A percentile compares a stretch with the other conserved stretches of the same genome.
phyloP scores from a whole-genome alignment of 305 asterid genomes.

The Andrographis paniculata region DNA sequence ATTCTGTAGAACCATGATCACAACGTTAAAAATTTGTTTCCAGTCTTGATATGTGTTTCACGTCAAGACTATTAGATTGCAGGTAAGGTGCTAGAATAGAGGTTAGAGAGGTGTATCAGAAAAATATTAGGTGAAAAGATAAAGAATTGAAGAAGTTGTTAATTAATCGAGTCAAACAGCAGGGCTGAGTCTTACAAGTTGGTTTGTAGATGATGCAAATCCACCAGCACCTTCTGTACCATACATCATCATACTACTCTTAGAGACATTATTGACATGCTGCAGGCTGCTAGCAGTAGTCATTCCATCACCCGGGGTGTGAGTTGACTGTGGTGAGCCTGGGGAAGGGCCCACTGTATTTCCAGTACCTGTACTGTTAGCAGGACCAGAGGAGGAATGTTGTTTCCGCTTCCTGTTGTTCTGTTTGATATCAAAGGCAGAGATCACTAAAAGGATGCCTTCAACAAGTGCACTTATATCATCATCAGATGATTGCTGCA shows the following conservation, averaged over 20 bases:
- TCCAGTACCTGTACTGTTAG: constrained; percentile 98
- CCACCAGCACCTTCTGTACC: constrained; percentile 88
- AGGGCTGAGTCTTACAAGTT: constrained; percentile 53
- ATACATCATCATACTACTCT: constrained; percentile 77
- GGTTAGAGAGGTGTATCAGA: background rate
- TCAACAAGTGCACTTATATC: no score
- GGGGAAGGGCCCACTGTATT: constrained; percentile 96
- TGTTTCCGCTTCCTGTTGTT: constrained; percentile 83
- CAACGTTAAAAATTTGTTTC: no score
- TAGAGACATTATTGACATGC: constrained; percentile 63
- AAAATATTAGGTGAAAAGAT: background rate
- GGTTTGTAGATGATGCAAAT: constrained; percentile 86
- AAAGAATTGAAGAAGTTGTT: background rate
- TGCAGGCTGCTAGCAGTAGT: constrained; percentile 70
- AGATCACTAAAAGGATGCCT: no score
- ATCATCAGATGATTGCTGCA: constrained; percentile 7
- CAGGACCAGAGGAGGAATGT: constrained; percentile 96
- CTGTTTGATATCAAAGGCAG: constrained; percentile 33
- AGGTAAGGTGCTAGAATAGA: background rate
- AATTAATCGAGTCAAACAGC: constrained; percentile 4
- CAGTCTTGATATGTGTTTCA: no score
- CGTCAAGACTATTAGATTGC: no score
- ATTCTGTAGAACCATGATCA: no score
- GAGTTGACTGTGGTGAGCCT: constrained; percentile 86
- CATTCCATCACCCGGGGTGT: constrained; percentile 94